Evolutionary conservation across 257 asterid genomes (phyloP).

Genomic region (Galeopsis tetrahit): DNA sequence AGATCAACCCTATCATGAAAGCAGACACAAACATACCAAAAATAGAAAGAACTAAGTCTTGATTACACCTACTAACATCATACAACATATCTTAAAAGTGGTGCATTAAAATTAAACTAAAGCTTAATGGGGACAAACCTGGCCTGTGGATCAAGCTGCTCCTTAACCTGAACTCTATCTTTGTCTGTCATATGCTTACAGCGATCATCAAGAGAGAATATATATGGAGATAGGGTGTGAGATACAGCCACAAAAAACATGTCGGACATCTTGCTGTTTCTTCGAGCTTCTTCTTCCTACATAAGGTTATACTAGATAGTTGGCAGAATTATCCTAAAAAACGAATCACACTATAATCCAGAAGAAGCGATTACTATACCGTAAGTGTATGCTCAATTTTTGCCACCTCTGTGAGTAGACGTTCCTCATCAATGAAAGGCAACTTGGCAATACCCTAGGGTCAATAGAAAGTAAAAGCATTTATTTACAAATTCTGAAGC

Average conservation of each 20-base stretch:
- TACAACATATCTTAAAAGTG: background rate
- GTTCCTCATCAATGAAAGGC: constrained; percentile 92
- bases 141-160: constrained; percentile 78
- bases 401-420: constrained; percentile 89
- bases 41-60: background rate
- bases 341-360: constrained; percentile 11
- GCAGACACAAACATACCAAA: background rate
- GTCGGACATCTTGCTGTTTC: constrained; percentile 86
- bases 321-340: constrained; percentile 22
- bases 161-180: constrained; percentile 64
- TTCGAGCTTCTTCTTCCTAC: constrained; percentile 92
- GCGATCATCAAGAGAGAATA: constrained; percentile 86
- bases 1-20: constrained; percentile 11
- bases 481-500: constrained; percentile 22
- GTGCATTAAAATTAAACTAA: constrained; percentile 18
- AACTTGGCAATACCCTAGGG: constrained; percentile 88
- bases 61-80: background rate
- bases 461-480: constrained; percentile 25
- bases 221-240: constrained; percentile 89
- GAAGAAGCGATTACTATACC: constrained; percentile 43
- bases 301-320: constrained; percentile 23
- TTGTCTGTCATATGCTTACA: constrained; percentile 70
- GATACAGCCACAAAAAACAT: constrained; percentile 87
- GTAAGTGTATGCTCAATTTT: constrained; percentile 90
- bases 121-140: constrained; percentile 54